These are phyloP conservation scores for Stellera chamaejasme DNA, from an alignment of 345 rosid species.

Conservation along the genomic window DNA sequence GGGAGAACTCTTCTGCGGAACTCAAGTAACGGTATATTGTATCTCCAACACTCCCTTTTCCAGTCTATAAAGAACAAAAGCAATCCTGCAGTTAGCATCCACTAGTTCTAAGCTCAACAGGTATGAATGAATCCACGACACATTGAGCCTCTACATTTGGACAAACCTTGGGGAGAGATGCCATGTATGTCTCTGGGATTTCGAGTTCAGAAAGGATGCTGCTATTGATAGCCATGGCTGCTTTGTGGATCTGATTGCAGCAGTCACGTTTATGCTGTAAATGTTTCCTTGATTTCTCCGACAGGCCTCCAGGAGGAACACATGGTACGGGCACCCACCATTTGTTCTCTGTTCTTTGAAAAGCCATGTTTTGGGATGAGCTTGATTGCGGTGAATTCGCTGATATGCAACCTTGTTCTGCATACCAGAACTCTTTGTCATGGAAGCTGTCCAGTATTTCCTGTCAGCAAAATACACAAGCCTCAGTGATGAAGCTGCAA, in stretches of 20 bases:
- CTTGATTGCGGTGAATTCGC: constrained; percentile 63
- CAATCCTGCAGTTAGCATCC: neutral
- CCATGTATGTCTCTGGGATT: constrained; percentile 75
- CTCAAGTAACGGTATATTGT: constrained; percentile 58
- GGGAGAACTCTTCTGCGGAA: constrained; percentile 57
- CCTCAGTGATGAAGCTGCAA: neutral
- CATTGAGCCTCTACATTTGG: neutral
- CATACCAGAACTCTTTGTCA: constrained; percentile 84
- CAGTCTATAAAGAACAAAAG: constrained; percentile 39
- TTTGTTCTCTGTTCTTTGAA: constrained; percentile 80
- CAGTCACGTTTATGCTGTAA: constrained; percentile 59
- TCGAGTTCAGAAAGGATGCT: constrained; percentile 82
- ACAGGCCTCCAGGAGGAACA: constrained; percentile 63
- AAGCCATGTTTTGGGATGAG: constrained; percentile 54
- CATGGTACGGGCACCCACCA: constrained; percentile 99
- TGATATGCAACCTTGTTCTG: constrained; percentile 74
- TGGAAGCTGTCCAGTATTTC: constrained; percentile 79
- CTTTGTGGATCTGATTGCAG: constrained; percentile 87
- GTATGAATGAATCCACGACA: neutral
- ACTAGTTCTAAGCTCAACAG: neutral
- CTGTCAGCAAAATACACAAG: constrained; percentile 27
- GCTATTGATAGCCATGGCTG: constrained; percentile 88
- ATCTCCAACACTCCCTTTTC: constrained; percentile 81
- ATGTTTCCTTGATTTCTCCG: constrained; percentile 71
- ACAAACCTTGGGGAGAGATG: constrained; percentile 81